Percentiles rank a stretch among this genome's conserved stretches.
Conservation (phyloP, 495 filamentous ascomycete species). For the Sphaerosporella brunnea region DNA sequence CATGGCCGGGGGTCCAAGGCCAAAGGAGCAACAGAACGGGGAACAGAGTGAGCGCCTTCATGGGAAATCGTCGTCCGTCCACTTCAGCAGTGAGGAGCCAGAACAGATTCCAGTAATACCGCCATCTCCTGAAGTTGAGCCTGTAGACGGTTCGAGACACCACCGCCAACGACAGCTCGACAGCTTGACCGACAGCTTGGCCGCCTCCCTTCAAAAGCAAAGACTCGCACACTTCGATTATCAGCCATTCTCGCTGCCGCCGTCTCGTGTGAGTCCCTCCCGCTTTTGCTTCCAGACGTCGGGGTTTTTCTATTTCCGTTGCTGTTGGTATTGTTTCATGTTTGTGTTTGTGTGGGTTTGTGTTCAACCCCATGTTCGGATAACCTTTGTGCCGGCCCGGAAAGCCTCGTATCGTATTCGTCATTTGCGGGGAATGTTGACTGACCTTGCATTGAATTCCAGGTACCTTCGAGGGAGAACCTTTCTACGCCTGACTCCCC, state of each 20-base stretch:
- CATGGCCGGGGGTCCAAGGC: no score
- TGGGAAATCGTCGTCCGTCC: no score
- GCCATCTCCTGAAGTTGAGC: not conserved
- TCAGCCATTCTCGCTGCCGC: conserved; percentile 22
- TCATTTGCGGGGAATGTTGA: no score
- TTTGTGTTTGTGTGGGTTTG: not conserved
- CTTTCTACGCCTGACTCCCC: conserved; percentile 8
- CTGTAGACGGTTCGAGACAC: not conserved
- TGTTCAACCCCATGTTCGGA: not conserved
- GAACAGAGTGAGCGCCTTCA: no score
- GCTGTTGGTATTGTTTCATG: not conserved
- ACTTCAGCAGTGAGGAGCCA: not conserved
- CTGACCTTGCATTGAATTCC: no score
- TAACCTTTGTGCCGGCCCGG: no score
- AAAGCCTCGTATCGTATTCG: no score
- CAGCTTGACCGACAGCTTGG: conserved; percentile 1
- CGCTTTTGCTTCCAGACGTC: no score
- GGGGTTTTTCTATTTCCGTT: conserved; percentile 3
- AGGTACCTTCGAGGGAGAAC: conserved; percentile 21
- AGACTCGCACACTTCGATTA: conserved; percentile 23
- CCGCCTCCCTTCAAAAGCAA: conserved; percentile 16
- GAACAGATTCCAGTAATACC: not conserved
- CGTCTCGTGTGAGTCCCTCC: conserved; percentile 21
- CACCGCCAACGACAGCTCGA: conserved; percentile 1
- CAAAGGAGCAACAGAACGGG: no score